Evolutionary conservation across 495 filamentous ascomycete species (phyloP), one percentile per base, ranked within the genome.

Genomic region (Xylaria acuta): DNA sequence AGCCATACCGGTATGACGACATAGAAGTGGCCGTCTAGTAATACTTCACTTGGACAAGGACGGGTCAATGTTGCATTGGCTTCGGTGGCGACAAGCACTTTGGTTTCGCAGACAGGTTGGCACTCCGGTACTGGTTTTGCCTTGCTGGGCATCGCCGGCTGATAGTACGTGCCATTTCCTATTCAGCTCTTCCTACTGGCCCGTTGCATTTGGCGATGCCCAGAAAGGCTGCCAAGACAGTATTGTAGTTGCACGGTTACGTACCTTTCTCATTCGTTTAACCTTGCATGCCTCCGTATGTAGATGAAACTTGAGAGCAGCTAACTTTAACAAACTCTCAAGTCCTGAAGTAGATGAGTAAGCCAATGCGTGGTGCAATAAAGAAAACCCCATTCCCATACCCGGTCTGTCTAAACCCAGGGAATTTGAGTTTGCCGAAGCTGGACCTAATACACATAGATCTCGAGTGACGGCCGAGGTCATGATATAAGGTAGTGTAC

Each of bases 1-100:
- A 32, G 53, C 18, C 27, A 32, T 56, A 56, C 27, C 53, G 14
- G 41, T 49, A 64, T 64, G 41, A 64, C 62, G 62, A 64, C 62
- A 64, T 64, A 16, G 16, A 30, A 27, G 41, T 9, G 38, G 22
- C 5, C 16, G 5, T 27, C 41, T 22, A n/a, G n/a, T n/a, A 64
- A 2, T 45, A 5, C 16, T 30, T 34, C 40, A 34, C 60, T 43
- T 64, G 12, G 40, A 25, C 3, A 43, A 9, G 22, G 22, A 22
- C 38, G n/a, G n/a, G 60, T 18, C 40, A 43, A 41, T 43, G 38
- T 43, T 43, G 60, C 60, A 64, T 47, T 20, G 8, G 43, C 43
- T 47, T 47, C 6, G 43, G 20, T 47, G 16, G 18, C 43, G 18
- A 47, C 18, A 47, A 47, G 18, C 41, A 45, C 41, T 18, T 45